phyloP scores from a whole-genome alignment of 2,329 filamentous ascomycete species.

The Lasiodiplodia sp. region DNA sequence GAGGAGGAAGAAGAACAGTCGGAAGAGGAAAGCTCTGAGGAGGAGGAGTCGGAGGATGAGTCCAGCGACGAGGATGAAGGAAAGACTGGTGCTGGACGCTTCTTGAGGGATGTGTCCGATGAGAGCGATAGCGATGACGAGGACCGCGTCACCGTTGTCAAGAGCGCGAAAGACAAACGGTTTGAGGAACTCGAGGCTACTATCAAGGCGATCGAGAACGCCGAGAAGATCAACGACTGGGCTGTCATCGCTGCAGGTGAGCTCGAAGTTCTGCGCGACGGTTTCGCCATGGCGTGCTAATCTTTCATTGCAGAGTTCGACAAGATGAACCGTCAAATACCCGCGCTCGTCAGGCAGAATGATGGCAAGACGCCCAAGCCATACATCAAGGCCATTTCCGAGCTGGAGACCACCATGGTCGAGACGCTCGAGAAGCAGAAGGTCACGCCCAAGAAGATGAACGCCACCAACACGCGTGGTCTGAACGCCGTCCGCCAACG shows the following conservation, averaged over 20 bases:
- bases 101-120: constrained; percentile 81
- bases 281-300: constrained; percentile 33
- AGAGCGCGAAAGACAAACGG: constrained; percentile 98
- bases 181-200: constrained; percentile 91
- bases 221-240: constrained; percentile 98
- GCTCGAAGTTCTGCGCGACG: constrained; percentile 41
- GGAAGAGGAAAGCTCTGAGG: constrained; percentile 64
- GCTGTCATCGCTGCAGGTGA: constrained; percentile 86
- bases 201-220: constrained; percentile 93
- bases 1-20: constrained; percentile 71
- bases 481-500: constrained; percentile 97
- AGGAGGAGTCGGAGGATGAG: constrained; percentile 61
- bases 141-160: constrained; percentile 84
- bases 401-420: constrained; percentile 92
- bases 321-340: constrained; percentile 87
- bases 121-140: constrained; percentile 86
- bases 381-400: constrained; percentile 91
- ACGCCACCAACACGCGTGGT: constrained; percentile 90
- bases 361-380: constrained; percentile 83
- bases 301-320: constrained; percentile 74
- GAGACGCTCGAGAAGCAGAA: constrained; percentile 96
- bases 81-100: constrained; percentile 77
- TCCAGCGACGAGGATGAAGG: constrained; percentile 58
- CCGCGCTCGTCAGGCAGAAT: constrained; percentile 59
- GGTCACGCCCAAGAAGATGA: constrained; percentile 97